A percentile compares a stretch with the other conserved stretches of the same genome.
These are phyloP conservation scores for Sphagnum fallax DNA, from an alignment of 228 moss, liverwort and hornwort genomes.

Conservation along the genomic window DNA sequence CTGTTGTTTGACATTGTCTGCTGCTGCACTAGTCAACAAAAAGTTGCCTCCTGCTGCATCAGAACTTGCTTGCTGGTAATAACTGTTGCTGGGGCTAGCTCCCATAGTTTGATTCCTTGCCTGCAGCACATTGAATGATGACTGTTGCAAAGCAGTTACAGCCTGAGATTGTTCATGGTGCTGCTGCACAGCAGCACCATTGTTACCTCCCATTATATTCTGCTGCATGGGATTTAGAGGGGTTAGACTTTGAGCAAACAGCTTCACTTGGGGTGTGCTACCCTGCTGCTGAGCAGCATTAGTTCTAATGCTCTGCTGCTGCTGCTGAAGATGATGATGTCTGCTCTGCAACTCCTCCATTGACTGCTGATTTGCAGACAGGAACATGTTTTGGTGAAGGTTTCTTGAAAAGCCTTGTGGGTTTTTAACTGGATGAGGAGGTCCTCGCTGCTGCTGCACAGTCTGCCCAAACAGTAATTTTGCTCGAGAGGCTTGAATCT, in stretches of 20 bases:
- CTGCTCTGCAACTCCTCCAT: conserved; percentile 36
- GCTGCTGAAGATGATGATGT: conserved; percentile 2
- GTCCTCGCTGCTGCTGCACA: conserved; percentile 38
- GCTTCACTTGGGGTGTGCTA: conserved; percentile 38
- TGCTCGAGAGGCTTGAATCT: conserved; percentile 26
- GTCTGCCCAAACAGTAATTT: conserved; percentile 55
- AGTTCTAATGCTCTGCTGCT: conserved; percentile 34
- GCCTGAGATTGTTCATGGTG: conserved; percentile 45
- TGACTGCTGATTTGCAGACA: conserved; percentile 22
- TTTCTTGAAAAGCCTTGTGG: conserved; percentile 17
- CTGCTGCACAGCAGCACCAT: conserved; percentile 14
- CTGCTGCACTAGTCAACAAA: conserved; percentile 24
- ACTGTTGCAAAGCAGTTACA: conserved; percentile 45
- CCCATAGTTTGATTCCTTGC: conserved; percentile 42
- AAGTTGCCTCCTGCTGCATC: conserved; percentile 50
- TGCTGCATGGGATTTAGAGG: conserved; percentile 40
- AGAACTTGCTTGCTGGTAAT: conserved; percentile 41
- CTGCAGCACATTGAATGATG: conserved; percentile 28
- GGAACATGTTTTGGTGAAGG: conserved; percentile 23
- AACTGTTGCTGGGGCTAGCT: conserved; percentile 35
- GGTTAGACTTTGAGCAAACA: conserved; percentile 48
- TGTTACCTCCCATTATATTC: conserved; percentile 41
- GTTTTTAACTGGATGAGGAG: conserved; percentile 25
- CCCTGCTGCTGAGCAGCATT: conserved; percentile 26
- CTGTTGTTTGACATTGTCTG: conserved; percentile 56